These are phyloP conservation scores for Solanum aculeatissimum DNA, from an alignment of 305 asterid genomes.

Conservation along the genomic window DNA sequence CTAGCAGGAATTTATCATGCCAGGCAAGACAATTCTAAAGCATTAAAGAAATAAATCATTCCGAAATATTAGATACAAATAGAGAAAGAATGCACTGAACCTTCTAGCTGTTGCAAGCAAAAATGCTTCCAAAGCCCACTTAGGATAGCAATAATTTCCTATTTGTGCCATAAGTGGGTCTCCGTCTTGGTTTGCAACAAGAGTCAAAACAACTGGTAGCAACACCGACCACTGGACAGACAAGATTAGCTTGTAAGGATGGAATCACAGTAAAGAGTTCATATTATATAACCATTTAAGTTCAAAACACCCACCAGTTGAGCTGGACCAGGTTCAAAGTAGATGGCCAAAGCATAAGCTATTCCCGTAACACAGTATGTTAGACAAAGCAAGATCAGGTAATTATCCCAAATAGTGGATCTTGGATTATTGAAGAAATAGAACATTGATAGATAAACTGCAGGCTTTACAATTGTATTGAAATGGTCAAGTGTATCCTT, in stretches of 20 bases:
- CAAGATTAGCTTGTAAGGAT: not conserved
- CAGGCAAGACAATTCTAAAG: not conserved
- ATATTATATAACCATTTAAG: not conserved
- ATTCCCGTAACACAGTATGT: slow-evolving; percentile 85
- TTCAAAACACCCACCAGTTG: slow-evolving; percentile 49
- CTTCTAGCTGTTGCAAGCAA: slow-evolving; percentile 74
- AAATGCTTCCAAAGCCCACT: slow-evolving; percentile 95
- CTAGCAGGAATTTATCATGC: not conserved
- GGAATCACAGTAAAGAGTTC: not conserved
- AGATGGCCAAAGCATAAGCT: slow-evolving; percentile 72
- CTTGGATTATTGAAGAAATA: slow-evolving; percentile 93
- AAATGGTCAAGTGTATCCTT: slow-evolving; percentile 87
- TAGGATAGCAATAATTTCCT: slow-evolving; percentile 50
- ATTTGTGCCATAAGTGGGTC: slow-evolving; percentile 27
- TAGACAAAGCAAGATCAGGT: slow-evolving; percentile 63
- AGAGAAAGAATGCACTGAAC: slow-evolving; percentile 16
- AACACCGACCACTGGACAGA: slow-evolving; percentile 81
- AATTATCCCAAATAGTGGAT: slow-evolving; percentile 63
- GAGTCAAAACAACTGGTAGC: slow-evolving; percentile 87
- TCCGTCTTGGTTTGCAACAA: slow-evolving; percentile 66
- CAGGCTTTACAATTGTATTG: slow-evolving; percentile 73
- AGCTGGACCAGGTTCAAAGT: slow-evolving; percentile 83
- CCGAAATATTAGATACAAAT: not conserved
- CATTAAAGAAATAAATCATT: not conserved
- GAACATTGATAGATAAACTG: slow-evolving; percentile 82